Conservation (phyloP, 2,329 filamentous ascomycete genomes). For the Penicillium hordei region DNA sequence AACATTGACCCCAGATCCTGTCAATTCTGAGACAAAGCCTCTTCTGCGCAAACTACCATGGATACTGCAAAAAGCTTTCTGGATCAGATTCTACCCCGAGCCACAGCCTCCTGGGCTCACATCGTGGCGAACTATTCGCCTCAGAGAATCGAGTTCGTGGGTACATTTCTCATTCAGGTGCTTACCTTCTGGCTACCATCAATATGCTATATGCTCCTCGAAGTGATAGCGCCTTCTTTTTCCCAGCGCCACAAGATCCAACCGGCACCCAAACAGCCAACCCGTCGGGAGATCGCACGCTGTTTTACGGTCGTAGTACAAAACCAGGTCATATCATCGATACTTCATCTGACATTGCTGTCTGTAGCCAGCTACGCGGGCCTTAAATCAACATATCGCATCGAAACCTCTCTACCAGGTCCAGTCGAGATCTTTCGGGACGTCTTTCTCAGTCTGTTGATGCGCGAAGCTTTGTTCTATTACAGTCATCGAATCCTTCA, state of each 20-base stretch:
- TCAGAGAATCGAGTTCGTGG: constrained; percentile 29
- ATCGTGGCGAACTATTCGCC: constrained; percentile 22
- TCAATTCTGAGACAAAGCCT: not conserved
- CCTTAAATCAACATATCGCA: constrained; percentile 36
- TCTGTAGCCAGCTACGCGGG: constrained; percentile 14
- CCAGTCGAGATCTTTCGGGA: constrained; percentile 41
- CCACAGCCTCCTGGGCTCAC: constrained; percentile 14
- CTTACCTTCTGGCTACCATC: constrained; percentile 31
- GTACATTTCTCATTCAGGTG: constrained; percentile 27
- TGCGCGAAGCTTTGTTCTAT: constrained; percentile 57
- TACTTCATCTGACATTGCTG: constrained; percentile 33
- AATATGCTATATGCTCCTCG: constrained; percentile 46
- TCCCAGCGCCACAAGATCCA: constrained; percentile 57
- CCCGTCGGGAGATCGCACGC: constrained; percentile 44
- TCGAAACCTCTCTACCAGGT: constrained; percentile 42
- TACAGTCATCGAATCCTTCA: constrained; percentile 57
- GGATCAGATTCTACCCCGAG: constrained; percentile 8
- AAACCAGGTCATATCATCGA: constrained; percentile 49
- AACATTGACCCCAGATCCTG: not conserved
- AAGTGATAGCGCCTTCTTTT: constrained; percentile 49
- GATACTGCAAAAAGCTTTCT: not conserved
- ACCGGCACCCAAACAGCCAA: constrained; percentile 53
- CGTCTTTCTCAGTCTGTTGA: constrained; percentile 42
- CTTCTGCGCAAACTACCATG: not conserved
- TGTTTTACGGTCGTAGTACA: constrained; percentile 48